Evolutionary conservation across 2,329 filamentous ascomycete genomes (phyloP), one percentile per base, ranked within the genome.

Genomic region (Penicillium fuscoglaucum): DNA sequence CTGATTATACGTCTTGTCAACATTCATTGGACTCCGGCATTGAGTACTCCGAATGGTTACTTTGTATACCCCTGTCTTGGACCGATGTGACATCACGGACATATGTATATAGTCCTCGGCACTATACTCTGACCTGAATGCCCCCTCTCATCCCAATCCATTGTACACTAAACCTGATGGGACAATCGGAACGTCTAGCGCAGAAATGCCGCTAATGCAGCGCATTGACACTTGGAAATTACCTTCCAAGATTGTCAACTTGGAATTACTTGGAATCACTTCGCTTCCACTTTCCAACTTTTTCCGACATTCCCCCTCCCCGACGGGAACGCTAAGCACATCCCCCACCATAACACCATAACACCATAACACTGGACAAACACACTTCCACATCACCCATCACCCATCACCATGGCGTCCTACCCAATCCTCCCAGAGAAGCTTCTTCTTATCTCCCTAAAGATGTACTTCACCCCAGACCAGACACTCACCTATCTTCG

Each of bases 401-500:
- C 9, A 29, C 28, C 28, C 31, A 21, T 17, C 46, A 41, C 43
- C 43, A 67, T 68, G 61, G 55, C 60, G 4, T 45, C 59, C 40
- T 75, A 72, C 59, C 72, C 72, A 45, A 57, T 67, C 21, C 69
- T 76, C 33, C 73, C 74, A 13, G 68, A 72, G 56, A 76, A 70
- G 55, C 68, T 76, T 33, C 72, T 76, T 39, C 70, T 76, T 57
- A 74, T 76, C 66, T 76, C 74, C 2, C 58, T 76, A 5, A 76
- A 76, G 66, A 75, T 75, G 73, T 76, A 74, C 62, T 74, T 74
- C 44, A 66, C 68, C 50, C 71, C 72, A 6, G 61, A 66, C 24
- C 70, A 82, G 60, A 92, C 89, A 1, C 76, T 81, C 46, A 69
- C 80, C 55, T 88, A 87, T 70, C 77, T 84, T 70, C 64, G 73